phyloP scores from a whole-genome alignment of 106 monocot species.

The Xerophyta viscosa region DNA sequence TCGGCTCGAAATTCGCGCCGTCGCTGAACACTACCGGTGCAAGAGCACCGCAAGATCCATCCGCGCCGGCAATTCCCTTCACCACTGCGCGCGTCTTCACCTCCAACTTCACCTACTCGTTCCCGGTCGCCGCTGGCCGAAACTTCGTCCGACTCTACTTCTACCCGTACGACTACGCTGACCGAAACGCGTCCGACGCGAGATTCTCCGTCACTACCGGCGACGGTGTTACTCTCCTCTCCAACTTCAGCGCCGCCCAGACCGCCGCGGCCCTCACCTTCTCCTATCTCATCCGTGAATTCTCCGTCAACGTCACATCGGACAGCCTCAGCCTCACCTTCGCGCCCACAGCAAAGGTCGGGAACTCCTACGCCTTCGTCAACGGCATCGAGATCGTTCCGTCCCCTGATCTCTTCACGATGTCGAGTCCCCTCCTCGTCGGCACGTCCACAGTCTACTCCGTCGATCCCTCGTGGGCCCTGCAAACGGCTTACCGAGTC shows the following conservation, averaged over 20 bases:
- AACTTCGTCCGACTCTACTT: conserved; percentile 73
- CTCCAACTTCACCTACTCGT: conserved; percentile 64
- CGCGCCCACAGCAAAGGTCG: conserved; percentile 27
- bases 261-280: conserved; percentile 37
- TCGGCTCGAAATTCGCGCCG: too few relatives aligned
- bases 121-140: conserved; percentile 46
- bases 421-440: conserved; percentile 11
- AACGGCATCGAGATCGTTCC: conserved; percentile 81
- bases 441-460: conserved; percentile 5
- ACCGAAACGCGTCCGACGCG: conserved; percentile 21
- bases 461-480: conserved; percentile 19
- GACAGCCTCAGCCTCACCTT: conserved; percentile 54
- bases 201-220: conserved; percentile 54
- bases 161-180: conserved; percentile 40
- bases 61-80: conserved; percentile 31
- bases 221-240: conserved; percentile 37
- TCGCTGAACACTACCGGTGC: too few relatives aligned
- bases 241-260: conserved; percentile 60
- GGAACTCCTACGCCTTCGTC: conserved; percentile 51
- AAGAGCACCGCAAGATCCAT: too few relatives aligned
- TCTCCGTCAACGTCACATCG: conserved; percentile 41
- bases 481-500: conserved; percentile 56
- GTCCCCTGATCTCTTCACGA: conserved; percentile 40
- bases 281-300: conserved; percentile 44
- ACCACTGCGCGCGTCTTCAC: conserved; percentile 47